A percentile compares a stretch with the other conserved stretches of the same genome.
Conservation (phyloP, 495 filamentous ascomycete genomes). For the Tuber magnatum region DNA sequence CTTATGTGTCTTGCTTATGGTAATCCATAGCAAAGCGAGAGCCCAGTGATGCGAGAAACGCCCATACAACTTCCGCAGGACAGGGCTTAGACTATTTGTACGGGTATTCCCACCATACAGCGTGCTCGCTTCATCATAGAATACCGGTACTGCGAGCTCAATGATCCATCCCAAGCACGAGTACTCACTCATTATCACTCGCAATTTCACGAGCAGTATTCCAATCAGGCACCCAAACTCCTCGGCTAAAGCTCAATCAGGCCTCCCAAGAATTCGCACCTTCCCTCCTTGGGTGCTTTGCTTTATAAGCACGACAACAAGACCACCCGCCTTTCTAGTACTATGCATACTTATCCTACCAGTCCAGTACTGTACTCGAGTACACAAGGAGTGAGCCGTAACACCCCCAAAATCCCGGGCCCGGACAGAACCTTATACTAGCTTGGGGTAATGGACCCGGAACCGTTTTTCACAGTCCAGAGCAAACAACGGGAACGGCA, state of each 20-base stretch:
- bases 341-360: neutral
- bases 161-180: neutral
- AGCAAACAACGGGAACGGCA: neutral
- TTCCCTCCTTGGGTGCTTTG: neutral
- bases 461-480: neutral
- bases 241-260: neutral
- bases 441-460: neutral
- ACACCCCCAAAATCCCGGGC: neutral
- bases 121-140: neutral
- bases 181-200: neutral
- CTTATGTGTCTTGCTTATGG: neutral
- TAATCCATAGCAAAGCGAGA: neutral
- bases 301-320: neutral
- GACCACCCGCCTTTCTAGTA: neutral
- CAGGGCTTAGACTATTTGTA: neutral
- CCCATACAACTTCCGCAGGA: neutral
- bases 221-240: neutral
- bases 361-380: too few species aligned
- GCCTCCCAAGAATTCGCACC: neutral
- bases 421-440: neutral
- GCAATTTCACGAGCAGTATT: neutral
- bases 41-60: neutral
- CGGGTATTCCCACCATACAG: neutral
- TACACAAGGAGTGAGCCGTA: neutral
- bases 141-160: neutral